Conservation (phyloP, 2,329 filamentous ascomycete genomes). For the Biscogniauxia sp. region DNA sequence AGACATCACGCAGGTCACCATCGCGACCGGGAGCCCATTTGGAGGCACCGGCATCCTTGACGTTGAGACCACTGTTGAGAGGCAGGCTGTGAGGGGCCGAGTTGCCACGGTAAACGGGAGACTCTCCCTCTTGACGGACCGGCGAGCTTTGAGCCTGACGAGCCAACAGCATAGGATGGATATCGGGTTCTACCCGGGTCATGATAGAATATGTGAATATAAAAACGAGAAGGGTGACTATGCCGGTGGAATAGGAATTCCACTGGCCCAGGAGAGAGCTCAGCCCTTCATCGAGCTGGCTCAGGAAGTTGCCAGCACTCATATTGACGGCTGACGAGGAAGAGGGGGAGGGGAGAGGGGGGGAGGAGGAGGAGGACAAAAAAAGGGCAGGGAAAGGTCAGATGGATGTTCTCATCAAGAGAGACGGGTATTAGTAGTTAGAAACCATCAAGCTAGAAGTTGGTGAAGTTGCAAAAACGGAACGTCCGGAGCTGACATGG, state of each 20-base stretch:
- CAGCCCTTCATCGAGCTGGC: conserved; percentile 69
- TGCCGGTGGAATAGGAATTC: conserved; percentile 74
- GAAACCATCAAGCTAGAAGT: neutral
- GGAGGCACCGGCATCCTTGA: conserved; percentile 75
- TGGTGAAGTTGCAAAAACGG: conserved; percentile 9
- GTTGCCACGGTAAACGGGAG: conserved; percentile 79
- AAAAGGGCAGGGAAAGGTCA: neutral
- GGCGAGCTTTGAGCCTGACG: conserved; percentile 77
- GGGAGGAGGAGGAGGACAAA: neutral
- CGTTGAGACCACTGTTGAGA: conserved; percentile 72
- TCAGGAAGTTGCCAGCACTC: conserved; percentile 53
- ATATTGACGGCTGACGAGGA: conserved; percentile 20
- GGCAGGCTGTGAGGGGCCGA: conserved; percentile 83
- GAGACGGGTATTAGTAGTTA: neutral
- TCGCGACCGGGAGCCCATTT: conserved; percentile 82
- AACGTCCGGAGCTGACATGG: conserved; percentile 11
- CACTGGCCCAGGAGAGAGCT: conserved; percentile 72
- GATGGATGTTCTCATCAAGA: neutral
- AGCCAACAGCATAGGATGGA: conserved; percentile 85
- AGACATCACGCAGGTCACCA: conserved; percentile 89
- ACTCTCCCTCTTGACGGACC: conserved; percentile 81
- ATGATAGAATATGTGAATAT: conserved; percentile 71
- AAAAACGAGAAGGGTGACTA: conserved; percentile 64
- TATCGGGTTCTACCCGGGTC: conserved; percentile 77
- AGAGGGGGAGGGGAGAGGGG: neutral